Evolutionary conservation across 2,329 filamentous ascomycete genomes (phyloP).

Genomic region (Dactylellina haptotyla): DNA sequence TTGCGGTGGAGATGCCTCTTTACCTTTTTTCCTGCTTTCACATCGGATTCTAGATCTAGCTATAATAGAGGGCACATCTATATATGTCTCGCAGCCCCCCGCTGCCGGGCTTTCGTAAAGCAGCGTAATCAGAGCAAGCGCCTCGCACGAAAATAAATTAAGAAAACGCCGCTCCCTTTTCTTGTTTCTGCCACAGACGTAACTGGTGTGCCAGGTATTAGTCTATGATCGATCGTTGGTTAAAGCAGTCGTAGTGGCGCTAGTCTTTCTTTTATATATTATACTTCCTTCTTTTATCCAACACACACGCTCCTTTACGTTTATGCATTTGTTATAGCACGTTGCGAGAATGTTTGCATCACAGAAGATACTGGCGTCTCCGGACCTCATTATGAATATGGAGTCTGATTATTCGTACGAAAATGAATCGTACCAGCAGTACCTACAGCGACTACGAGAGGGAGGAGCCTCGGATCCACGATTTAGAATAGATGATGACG

Average conservation of each 20-base stretch:
- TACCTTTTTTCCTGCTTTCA: background rate
- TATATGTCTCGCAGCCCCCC: constrained; percentile 7
- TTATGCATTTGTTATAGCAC: background rate
- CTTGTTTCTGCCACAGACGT: constrained; percentile 3
- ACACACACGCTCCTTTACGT: background rate
- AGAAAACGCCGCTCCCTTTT: background rate
- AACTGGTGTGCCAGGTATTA: background rate
- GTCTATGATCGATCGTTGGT: background rate
- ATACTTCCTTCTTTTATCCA: background rate
- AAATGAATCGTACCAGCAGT: background rate
- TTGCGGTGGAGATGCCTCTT: too few relatives aligned
- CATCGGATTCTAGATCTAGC: too few relatives aligned
- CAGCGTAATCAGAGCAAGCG: background rate
- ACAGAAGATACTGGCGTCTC: constrained; percentile 15
- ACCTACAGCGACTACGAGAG: background rate
- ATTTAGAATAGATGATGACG: background rate
- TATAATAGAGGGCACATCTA: constrained; percentile 1
- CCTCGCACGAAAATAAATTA: background rate
- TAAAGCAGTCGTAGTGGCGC: too few relatives aligned
- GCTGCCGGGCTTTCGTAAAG: too few relatives aligned
- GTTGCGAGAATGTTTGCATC: background rate
- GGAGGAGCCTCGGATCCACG: background rate
- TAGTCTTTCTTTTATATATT: too few relatives aligned
- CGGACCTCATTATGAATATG: background rate
- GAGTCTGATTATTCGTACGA: background rate